Evolutionary conservation across 2,329 filamentous ascomycete species (phyloP).

Genomic region (Paracorniculantispora psalliotae): DNA sequence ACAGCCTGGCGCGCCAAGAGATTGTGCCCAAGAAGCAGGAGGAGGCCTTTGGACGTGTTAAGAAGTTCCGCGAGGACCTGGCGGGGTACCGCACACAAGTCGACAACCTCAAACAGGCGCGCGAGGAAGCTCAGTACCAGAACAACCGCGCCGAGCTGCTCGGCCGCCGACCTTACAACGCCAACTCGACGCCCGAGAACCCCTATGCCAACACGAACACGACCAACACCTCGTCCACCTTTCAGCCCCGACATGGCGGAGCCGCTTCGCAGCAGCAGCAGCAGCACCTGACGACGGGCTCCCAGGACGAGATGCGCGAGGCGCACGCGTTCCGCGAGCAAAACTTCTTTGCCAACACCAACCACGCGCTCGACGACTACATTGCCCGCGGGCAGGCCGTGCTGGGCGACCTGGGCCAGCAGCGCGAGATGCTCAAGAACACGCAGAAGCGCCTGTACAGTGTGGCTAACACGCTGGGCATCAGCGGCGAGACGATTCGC

Average conservation of each 20-base stretch:
- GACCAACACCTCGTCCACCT: constrained; percentile 25
- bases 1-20: constrained; percentile 77
- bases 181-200: constrained; percentile 71
- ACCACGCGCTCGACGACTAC: constrained; percentile 87
- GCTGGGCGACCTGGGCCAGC: constrained; percentile 78
- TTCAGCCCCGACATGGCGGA: constrained; percentile 33
- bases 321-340: constrained; percentile 83
- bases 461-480: constrained; percentile 87
- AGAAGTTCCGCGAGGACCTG: constrained; percentile 79
- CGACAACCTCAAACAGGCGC: constrained; percentile 68
- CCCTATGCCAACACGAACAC: constrained; percentile 66
- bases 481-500: constrained; percentile 92
- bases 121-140: constrained; percentile 66
- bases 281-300: constrained; percentile 44
- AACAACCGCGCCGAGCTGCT: constrained; percentile 75
- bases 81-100: constrained; percentile 74
- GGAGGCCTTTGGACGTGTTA: constrained; percentile 80
- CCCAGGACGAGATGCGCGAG: constrained; percentile 66
- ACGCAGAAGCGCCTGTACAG: constrained; percentile 88
- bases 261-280: constrained; percentile 5
- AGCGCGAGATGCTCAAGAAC: constrained; percentile 90
- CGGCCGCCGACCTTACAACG: constrained; percentile 71
- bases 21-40: constrained; percentile 86
- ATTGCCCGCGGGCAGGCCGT: constrained; percentile 87
- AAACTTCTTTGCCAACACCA: constrained; percentile 76